Conservation (phyloP, 1,139 yeast genomes). For the Scheffersomyces segobiensis region DNA sequence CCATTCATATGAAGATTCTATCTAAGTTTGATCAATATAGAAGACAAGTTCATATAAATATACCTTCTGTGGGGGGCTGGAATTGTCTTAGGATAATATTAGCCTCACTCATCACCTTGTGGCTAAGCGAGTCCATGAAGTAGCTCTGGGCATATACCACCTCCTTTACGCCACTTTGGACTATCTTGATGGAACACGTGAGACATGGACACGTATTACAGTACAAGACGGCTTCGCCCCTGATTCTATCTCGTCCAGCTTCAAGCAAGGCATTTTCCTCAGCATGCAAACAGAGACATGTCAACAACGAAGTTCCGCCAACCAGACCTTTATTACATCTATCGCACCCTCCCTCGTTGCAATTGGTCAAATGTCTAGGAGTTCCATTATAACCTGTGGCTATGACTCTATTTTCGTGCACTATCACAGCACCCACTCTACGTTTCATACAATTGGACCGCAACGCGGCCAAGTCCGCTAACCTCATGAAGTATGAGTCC, state of each 20-base stretch:
- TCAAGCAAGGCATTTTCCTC: constrained; percentile 95
- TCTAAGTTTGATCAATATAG: neutral
- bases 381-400: constrained; percentile 99
- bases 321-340: constrained; percentile 80
- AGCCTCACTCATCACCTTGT: constrained; percentile 70
- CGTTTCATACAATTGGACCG: constrained; percentile 97
- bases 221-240: constrained; percentile 55
- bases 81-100: constrained; percentile 75
- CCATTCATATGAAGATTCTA: too few relatives aligned
- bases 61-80: constrained; percentile 57
- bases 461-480: constrained; percentile 90
- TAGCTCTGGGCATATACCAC: constrained; percentile 94
- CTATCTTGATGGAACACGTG: constrained; percentile 93
- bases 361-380: constrained; percentile 81
- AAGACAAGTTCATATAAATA: constrained; percentile 26
- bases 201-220: constrained; percentile 98
- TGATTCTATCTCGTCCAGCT: constrained; percentile 85
- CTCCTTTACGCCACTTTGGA: constrained; percentile 86
- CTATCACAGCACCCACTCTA: constrained; percentile 93
- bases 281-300: constrained; percentile 93
- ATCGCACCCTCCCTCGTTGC: constrained; percentile 94
- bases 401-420: constrained; percentile 78
- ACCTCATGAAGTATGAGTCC: constrained; percentile 93
- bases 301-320: constrained; percentile 58
- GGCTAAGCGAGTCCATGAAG: constrained; percentile 82